A percentile compares a stretch with the other conserved stretches of the same genome.
Evolutionary conservation across 2,329 filamentous ascomycete genomes (phyloP).

Genomic region (Ascosphaera acerosa): DNA sequence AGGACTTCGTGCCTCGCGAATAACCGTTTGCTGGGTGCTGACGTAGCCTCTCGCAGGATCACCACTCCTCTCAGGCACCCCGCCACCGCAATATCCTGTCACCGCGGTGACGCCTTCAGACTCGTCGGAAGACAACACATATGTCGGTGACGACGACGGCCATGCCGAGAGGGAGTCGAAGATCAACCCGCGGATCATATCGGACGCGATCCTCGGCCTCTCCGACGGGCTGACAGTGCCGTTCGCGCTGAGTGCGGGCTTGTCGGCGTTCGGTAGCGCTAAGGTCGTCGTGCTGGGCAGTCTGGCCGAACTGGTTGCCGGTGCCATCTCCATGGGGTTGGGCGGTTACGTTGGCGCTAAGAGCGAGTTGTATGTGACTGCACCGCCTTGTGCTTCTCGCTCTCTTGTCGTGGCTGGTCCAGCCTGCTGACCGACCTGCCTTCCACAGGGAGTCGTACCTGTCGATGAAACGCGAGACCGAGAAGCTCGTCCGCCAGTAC

Average conservation of each 20-base stretch:
- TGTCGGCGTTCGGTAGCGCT: conserved; percentile 16
- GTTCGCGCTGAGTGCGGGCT: conserved; percentile 19
- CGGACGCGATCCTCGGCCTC: conserved; percentile 19
- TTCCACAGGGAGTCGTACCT: conserved; percentile 19
- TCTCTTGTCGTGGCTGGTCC: neutral
- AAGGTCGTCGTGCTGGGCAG: conserved; percentile 17
- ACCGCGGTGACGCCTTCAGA: too few relatives aligned
- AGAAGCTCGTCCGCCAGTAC: conserved; percentile 15
- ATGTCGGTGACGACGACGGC: too few relatives aligned
- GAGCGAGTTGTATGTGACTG: conserved; percentile 22
- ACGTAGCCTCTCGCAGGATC: too few relatives aligned
- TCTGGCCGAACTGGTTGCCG: conserved; percentile 18
- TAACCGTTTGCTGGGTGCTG: too few relatives aligned
- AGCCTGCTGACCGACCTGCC: too few relatives aligned
- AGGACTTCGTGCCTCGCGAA: too few relatives aligned
- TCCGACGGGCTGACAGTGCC: conserved; percentile 21
- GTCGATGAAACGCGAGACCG: conserved; percentile 20
- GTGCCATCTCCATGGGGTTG: conserved; percentile 19
- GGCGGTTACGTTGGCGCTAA: conserved; percentile 22
- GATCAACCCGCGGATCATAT: conserved; percentile 21
- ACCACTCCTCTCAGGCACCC: too few relatives aligned
- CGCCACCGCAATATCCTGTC: too few relatives aligned
- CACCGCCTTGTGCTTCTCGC: neutral
- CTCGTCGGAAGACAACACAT: too few relatives aligned
- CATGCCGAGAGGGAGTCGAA: conserved; percentile 13